phyloP scores from a whole-genome alignment of 495 filamentous ascomycete genomes.

The Chaetomidium leptoderma region DNA sequence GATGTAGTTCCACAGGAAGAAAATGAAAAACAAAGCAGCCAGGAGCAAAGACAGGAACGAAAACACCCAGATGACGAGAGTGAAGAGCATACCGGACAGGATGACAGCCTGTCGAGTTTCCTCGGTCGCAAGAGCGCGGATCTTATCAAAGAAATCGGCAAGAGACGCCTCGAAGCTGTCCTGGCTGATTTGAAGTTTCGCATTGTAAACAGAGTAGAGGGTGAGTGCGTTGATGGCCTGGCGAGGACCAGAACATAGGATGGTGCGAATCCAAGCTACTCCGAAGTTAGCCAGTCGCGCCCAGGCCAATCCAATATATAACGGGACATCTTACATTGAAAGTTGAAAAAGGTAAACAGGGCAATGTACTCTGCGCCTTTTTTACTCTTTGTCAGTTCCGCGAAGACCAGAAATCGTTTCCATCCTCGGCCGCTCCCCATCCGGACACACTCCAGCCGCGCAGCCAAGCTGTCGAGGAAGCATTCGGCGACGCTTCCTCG shows the following conservation, averaged over 20 bases:
- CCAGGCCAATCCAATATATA: neutral
- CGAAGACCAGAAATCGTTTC: slow-evolving; percentile 86
- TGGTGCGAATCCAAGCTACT: slow-evolving; percentile 73
- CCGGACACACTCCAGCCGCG: slow-evolving; percentile 73
- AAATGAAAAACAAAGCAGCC: slow-evolving; percentile 70
- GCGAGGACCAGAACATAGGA: slow-evolving; percentile 86
- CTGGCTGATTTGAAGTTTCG: slow-evolving; percentile 60
- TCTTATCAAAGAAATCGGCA: slow-evolving; percentile 69
- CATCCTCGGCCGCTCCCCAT: slow-evolving; percentile 64
- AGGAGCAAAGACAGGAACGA: slow-evolving; percentile 68
- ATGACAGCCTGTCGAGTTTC: slow-evolving; percentile 76
- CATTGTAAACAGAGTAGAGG: slow-evolving; percentile 68
- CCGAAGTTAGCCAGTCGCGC: slow-evolving; percentile 2
- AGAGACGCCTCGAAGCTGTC: slow-evolving; percentile 52
- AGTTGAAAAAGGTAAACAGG: slow-evolving; percentile 89
- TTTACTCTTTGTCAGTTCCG: slow-evolving; percentile 84
- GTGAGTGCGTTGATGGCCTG: slow-evolving; percentile 86
- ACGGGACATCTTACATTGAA: slow-evolving; percentile 61
- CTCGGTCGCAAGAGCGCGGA: slow-evolving; percentile 62
- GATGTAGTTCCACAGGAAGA: slow-evolving; percentile 88
- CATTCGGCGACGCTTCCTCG: slow-evolving; percentile 82
- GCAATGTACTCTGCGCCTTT: slow-evolving; percentile 89
- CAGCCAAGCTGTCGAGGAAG: slow-evolving; percentile 83
- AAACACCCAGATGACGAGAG: slow-evolving; percentile 83
- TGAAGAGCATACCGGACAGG: slow-evolving; percentile 85